Conservation (phyloP, 176 grass and related monocot species). For the Raddia guianensis region DNA sequence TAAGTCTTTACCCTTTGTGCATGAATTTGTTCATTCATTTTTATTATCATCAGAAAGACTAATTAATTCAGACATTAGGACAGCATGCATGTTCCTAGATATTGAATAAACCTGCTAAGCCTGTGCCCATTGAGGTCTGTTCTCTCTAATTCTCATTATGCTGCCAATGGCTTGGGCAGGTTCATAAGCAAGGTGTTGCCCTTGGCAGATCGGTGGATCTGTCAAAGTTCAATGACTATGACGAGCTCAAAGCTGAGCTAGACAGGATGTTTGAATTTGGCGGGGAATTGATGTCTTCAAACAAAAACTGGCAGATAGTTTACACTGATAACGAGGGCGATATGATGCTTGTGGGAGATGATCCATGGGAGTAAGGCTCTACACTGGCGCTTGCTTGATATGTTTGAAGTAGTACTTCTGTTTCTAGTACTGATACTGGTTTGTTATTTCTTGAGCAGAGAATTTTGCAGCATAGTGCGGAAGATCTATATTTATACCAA, state of each 20-base stretch:
- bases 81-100: not conserved
- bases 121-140: not conserved
- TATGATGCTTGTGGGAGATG: constrained; percentile 99
- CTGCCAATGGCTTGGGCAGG: constrained; percentile 46
- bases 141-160: not conserved
- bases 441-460: constrained; percentile 49
- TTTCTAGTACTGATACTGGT: not conserved
- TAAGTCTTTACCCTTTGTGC: not conserved
- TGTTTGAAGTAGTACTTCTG: not conserved
- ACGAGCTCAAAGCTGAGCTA: constrained; percentile 68
- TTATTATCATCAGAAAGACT: not conserved
- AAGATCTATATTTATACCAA: constrained; percentile 92
- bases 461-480: constrained; percentile 78
- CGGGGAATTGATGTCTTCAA: constrained; percentile 62
- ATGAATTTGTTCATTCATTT: not conserved
- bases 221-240: constrained; percentile 80
- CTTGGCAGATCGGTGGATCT: constrained; percentile 91
- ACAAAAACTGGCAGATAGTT: constrained; percentile 78
- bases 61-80: not conserved
- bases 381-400: not conserved
- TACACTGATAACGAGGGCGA: constrained; percentile 95
- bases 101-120: not conserved
- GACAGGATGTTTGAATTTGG: constrained; percentile 93
- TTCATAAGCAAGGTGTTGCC: constrained; percentile 91
- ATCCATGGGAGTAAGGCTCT: constrained; percentile 85